These are phyloP conservation scores for Clonostachys chloroleuca DNA, from an alignment of 2,329 filamentous ascomycete species.

Conservation along the genomic window DNA sequence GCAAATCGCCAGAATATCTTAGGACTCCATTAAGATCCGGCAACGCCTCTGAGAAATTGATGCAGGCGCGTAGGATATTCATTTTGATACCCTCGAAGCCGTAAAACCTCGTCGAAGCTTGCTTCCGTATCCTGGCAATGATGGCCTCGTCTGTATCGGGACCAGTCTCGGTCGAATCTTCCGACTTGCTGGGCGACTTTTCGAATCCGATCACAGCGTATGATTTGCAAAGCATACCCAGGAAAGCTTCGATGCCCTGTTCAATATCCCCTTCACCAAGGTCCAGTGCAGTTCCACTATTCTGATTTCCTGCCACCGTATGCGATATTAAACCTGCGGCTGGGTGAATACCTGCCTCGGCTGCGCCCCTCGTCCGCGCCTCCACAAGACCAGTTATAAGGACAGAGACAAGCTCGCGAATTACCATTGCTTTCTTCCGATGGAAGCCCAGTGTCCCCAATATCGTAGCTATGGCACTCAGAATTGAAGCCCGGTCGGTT, in stretches of 20 bases:
- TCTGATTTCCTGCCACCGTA: not conserved
- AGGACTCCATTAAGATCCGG: conserved; percentile 91
- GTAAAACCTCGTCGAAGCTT: conserved; percentile 59
- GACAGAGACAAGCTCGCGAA: conserved; percentile 79
- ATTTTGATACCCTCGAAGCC: conserved; percentile 79
- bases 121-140: conserved; percentile 53
- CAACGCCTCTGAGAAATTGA: conserved; percentile 89
- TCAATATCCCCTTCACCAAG: conserved; percentile 62
- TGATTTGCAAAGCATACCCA: conserved; percentile 55
- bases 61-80: conserved; percentile 82
- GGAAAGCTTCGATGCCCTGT: conserved; percentile 58
- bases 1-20: conserved; percentile 76
- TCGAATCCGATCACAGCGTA: conserved; percentile 60
- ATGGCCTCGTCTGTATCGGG: conserved; percentile 48
- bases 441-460: conserved; percentile 74
- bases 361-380: conserved; percentile 85
- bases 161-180: conserved; percentile 1
- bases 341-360: conserved; percentile 94
- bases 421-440: conserved; percentile 86
- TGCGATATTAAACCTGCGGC: conserved; percentile 74
- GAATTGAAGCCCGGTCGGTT: conserved; percentile 71
- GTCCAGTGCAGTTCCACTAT: conserved; percentile 43
- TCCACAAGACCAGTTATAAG: conserved; percentile 83
- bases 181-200: conserved; percentile 14
- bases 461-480: conserved; percentile 86